A percentile compares a stretch with the other conserved stretches of the same genome.
phyloP scores from a whole-genome alignment of 768 basidiomycete genomes.

The Gelatoporia subvermispora region DNA sequence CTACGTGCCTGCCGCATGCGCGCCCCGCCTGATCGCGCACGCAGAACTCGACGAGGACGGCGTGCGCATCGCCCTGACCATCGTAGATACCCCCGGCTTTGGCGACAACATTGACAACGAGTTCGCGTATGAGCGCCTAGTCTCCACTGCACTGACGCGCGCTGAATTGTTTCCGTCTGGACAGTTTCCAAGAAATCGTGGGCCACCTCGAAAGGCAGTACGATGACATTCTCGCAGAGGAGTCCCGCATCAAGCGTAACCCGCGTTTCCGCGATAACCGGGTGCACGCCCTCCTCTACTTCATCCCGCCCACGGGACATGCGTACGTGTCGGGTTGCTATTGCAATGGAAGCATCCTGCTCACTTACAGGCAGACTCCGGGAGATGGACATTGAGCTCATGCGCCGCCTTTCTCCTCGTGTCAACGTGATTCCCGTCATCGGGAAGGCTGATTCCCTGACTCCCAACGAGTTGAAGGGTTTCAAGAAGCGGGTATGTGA shows the following conservation, averaged over 20 bases:
- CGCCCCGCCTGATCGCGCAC: neutral
- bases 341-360: neutral
- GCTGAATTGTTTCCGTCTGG: neutral
- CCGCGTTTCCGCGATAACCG: slow-evolving; percentile 98
- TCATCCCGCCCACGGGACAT: slow-evolving; percentile 98
- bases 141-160: neutral
- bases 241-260: slow-evolving; percentile 99
- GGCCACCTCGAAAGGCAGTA: slow-evolving; percentile 97
- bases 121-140: slow-evolving; percentile 65
- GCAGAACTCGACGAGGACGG: slow-evolving; percentile 98
- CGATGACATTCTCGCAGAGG: slow-evolving; percentile 97
- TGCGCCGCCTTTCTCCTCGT: slow-evolving; percentile 95
- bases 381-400: slow-evolving; percentile 98
- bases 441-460: slow-evolving; percentile 94
- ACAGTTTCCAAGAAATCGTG: slow-evolving; percentile 94
- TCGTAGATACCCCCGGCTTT: slow-evolving; percentile 98
- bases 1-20: neutral
- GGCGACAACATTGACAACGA: slow-evolving; percentile 99
- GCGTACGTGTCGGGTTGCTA: slow-evolving; percentile 52
- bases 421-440: slow-evolving; percentile 99
- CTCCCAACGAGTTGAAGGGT: slow-evolving; percentile 84
- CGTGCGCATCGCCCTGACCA: slow-evolving; percentile 94
- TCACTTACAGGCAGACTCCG: slow-evolving; percentile 53
- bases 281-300: slow-evolving; percentile 94
- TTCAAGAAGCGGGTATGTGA: slow-evolving; percentile 87